Percentiles rank a stretch among this genome's conserved stretches.
These are phyloP conservation scores for Pyronema domesticum DNA, from an alignment of 495 filamentous ascomycete species.

Conservation along the genomic window DNA sequence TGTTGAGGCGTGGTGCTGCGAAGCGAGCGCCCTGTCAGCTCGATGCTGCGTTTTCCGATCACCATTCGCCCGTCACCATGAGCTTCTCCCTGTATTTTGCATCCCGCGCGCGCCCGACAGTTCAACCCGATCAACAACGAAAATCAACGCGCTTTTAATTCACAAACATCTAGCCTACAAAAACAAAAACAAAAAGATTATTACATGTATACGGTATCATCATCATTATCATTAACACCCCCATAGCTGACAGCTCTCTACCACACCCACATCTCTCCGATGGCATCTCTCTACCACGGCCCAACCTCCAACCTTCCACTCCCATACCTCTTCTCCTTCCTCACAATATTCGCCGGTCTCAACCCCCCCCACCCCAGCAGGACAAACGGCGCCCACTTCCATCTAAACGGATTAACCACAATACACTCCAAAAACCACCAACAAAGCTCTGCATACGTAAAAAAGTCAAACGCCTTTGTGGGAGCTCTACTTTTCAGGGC, in stretches of 20 bases:
- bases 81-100: no score
- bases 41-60: no score
- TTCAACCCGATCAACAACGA: no score
- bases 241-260: not conserved
- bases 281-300: not conserved
- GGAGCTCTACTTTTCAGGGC: conserved; percentile 50
- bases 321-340: conserved; percentile 37
- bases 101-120: no score
- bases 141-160: no score
- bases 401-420: conserved; percentile 65
- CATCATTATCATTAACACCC: no score
- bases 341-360: conserved; percentile 47
- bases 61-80: no score
- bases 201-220: no score
- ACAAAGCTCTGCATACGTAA: conserved; percentile 65
- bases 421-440: conserved; percentile 76
- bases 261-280: not conserved
- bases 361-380: conserved; percentile 42
- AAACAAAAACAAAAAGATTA: no score
- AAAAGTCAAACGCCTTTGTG: conserved; percentile 64
- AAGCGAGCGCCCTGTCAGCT: no score
- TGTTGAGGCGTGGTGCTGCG: no score
- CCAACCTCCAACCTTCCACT: conserved; percentile 5
- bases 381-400: conserved; percentile 65
- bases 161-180: no score